Base-by-base conservation (phyloP, 495 filamentous ascomycete species). In the Penicillium psychrofluorescens region DNA sequence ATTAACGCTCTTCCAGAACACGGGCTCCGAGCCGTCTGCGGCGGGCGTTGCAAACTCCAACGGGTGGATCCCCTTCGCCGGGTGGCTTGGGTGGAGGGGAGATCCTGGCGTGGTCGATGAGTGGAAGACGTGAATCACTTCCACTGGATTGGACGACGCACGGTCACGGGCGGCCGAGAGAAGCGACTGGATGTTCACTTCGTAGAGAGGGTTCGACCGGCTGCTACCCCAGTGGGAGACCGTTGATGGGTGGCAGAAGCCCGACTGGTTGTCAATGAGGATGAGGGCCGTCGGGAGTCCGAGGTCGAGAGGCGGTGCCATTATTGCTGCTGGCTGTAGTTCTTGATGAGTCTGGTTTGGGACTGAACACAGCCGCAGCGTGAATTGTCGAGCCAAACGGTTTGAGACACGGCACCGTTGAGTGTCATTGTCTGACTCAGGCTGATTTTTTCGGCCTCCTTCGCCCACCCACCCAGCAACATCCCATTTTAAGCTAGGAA, bases 221-320 rank as follows among this genome's bases (percentile, higher is more conserved):
- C 44, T 44, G 11, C 56, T 43, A 29, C 75, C 74, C 62, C 70
- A 67, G 38, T 62, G 47, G 13, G 55, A 63, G 7, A 45, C 29
- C 11, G 50, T 60, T 22, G 37, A 27, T 35, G 73, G 68, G 38
- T 75, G 53, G 30, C 48, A 54, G 49, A 80, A 75, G 52, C 58
- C 76, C 12, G 62, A 51, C 59, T 82, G 77, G 51, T 78, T 74
- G 61, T 82, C 76, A 41, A 82, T 78, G 36, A 82, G 61, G 45
- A 81, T 57, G 15, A 80, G 62, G 10, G 75, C 76, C 0, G 76
- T 78, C 9, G 66, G 63, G 6, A 36, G 45, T 34, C 38, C 46
- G 35, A 66, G 50, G 38, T 56, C 37, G 11, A 64, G 41, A 9
- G 41, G 35, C 10, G 31, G 5, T 35, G 45, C 0, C 44, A 49